Conservation (phyloP, 2,329 filamentous ascomycete genomes). For the Scedosporium aurantiacum region DNA sequence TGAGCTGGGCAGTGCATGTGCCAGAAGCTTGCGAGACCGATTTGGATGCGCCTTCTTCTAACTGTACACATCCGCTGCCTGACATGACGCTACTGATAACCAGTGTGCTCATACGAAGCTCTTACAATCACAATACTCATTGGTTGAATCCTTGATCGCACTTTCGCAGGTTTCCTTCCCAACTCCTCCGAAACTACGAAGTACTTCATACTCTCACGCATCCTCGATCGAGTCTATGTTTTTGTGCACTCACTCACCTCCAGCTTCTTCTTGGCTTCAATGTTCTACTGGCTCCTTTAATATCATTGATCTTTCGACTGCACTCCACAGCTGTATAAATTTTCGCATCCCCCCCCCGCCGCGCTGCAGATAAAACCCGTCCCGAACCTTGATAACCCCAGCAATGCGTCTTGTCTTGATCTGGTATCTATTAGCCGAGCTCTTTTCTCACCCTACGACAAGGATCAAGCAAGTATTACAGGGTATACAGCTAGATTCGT, state of each 20-base stretch:
- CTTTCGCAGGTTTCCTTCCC: too few relatives aligned
- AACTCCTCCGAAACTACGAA: too few relatives aligned
- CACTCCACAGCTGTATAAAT: neutral
- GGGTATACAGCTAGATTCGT: neutral
- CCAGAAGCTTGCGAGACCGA: neutral
- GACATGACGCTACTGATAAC: neutral
- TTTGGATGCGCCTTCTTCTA: neutral
- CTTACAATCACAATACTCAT: neutral
- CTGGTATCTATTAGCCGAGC: neutral
- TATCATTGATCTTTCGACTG: too few relatives aligned
- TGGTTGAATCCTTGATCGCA: too few relatives aligned
- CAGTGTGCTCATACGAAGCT: too few relatives aligned
- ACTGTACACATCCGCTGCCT: neutral
- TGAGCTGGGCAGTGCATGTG: neutral
- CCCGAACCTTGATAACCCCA: neutral
- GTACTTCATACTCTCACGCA: too few relatives aligned
- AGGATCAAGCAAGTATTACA: neutral
- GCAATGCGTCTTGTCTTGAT: neutral
- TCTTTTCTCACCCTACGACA: neutral
- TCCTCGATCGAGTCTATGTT: too few relatives aligned
- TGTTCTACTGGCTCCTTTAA: too few relatives aligned
- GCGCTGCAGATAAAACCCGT: neutral
- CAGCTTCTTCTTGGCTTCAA: too few relatives aligned
- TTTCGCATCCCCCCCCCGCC: neutral
- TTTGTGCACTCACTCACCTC: too few relatives aligned